Base-by-base conservation (phyloP, 1,139 yeast genomes). In the Tardiomyces depauwii region DNA sequence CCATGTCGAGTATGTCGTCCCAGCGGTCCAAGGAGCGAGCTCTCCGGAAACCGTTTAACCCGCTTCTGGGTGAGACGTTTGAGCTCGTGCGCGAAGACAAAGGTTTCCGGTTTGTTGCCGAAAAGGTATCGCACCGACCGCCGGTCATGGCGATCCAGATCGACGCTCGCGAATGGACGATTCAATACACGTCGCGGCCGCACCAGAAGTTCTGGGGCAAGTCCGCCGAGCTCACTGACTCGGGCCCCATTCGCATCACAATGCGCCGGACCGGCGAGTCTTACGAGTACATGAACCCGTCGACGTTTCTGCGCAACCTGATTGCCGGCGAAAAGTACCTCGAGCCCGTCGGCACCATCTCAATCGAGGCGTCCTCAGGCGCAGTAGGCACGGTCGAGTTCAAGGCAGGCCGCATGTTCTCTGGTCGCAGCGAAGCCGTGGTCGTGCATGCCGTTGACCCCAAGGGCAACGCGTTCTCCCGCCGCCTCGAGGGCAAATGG, bases 121-220 rank as follows among this genome's bases (percentile, higher is more conserved):
- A 88, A 61, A 87, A 88, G 60, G 93, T 87, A 14, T 64, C 76
- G 42, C 96, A 88, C 58, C 74, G 84, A 45, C 96, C 96, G 2
- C 86, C 82, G 18, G 76, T 86, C 1, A 78, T 86, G 68, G 95
- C 95, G 1, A 71, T 82, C 39, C 81, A 77, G 59, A 87, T 79
- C 5, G 96, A 89, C 51, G 72, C 86, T 18, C 64, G 67, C 11
- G 66, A 73, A 28, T 91, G 98, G 97, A 76, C 77, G n/a, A 68
- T 87, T 44, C 73, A 75, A 42, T 86, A 80, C 60, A 74, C 84
- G 12, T 79, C 93, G 2, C 72, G 80, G 30, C 97, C 98, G 0
- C 75, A 78, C 28, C 96, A 89, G 57, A 88, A 87, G 62, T 87
- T 86, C 57, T 91, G 96, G 95, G 97, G 97, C 45, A 91, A 91